Base-by-base conservation (phyloP, 179 eudicot genomes). In the Beta lomatogona region DNA sequence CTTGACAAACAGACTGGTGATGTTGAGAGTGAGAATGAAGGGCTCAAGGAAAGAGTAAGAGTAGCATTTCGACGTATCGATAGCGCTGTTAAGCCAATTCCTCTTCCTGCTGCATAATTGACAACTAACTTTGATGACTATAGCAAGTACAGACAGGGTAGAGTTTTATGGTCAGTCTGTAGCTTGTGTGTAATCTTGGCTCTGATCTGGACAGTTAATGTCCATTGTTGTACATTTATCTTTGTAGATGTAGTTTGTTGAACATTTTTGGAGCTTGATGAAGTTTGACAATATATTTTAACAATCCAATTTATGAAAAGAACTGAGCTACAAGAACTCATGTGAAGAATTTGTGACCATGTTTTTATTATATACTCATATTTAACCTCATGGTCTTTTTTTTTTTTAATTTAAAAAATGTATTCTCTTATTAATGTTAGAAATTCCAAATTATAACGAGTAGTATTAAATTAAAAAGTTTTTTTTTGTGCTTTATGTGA, bases 1-100 rank as follows among this genome's bases (percentile, higher is more conserved):
- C 93, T 95, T 55, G 95, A 95, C 77, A 93, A 86, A 87, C 83
- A 83, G 77, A 93, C 81, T 9, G 97, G 98, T 10, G 97, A 91
- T 25, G 97, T 95, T 18, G 94, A 95, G 81, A 82, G 98, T 36
- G 93, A 86, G 81, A 92, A 95, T 68, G 97, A 89, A 79, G 97
- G 93, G 15, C 92, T 95, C 58, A 89, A 87, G 83, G 97, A 95
- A 75, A 84, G 97, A 84, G 95, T 95, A 13, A 88, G 77, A 77
- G 87, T 85, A 8, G 97, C 97, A 15, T 91, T 87, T 54, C 83
- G 84, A 55, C 86, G 97, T 31, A 91, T 93, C 59, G 90, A 81
- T 75, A 87, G 85, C 68, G 97, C 94, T 25, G 91, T 90, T 73
- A 91, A 87, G 83, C 97, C 98, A 50, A 90, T 93, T 54, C 94